Conservation (phyloP, 2,329 filamentous ascomycete species). For the Botrytis fragariae region DNA sequence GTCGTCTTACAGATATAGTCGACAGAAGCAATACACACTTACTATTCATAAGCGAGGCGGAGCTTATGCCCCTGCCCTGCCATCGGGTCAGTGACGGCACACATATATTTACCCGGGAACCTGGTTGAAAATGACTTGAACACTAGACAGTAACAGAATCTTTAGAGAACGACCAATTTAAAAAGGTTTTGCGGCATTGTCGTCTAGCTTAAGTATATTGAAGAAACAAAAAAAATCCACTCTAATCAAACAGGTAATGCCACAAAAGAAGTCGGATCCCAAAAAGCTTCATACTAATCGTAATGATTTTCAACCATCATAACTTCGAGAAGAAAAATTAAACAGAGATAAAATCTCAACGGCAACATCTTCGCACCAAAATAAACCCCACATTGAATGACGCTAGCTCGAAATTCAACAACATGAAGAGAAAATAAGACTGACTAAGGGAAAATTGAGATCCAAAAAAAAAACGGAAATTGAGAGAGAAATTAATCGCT, state of each 20-base stretch:
- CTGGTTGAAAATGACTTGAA: too few relatives aligned
- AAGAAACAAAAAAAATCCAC: neutral
- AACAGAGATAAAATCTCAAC: neutral
- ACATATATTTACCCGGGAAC: too few relatives aligned
- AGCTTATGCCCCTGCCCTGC: too few relatives aligned
- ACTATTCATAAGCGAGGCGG: too few relatives aligned
- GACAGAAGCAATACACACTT: too few relatives aligned
- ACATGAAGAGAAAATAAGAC: neutral
- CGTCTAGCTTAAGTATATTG: neutral
- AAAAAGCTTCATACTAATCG: neutral
- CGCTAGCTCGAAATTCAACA: neutral
- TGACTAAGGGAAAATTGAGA: neutral
- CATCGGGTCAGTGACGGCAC: too few relatives aligned
- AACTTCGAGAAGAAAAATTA: neutral
- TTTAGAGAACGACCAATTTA: neutral
- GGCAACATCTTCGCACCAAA: neutral
- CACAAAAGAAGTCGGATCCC: fast-evolving
- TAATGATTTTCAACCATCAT: neutral
- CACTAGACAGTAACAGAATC: fast-evolving
- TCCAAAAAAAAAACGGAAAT: neutral
- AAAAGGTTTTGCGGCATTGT: neutral
- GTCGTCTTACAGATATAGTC: too few relatives aligned
- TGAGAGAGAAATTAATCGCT: neutral
- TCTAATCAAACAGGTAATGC: neutral
- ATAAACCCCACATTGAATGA: neutral